phyloP scores from a whole-genome alignment of 2,329 filamentous ascomycete genomes.

The Arthrobotrys sinensis region DNA sequence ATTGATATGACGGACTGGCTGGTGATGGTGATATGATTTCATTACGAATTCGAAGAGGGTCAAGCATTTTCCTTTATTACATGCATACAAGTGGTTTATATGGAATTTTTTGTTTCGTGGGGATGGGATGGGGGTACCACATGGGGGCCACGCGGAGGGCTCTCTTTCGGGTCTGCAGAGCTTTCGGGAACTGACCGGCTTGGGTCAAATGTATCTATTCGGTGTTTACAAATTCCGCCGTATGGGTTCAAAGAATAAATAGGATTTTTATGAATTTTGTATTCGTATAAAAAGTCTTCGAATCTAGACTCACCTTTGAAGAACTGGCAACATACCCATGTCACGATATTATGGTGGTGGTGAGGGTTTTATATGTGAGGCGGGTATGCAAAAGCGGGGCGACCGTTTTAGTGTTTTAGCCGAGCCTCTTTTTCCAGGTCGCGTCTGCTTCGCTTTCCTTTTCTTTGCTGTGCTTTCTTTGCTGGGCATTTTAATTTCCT shows the following conservation, averaged over 20 bases:
- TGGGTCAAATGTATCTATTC: no score
- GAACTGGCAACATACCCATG: no score
- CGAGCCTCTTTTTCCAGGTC: conserved; percentile 25
- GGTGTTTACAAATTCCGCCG: no score
- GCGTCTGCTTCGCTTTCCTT: conserved; percentile 11
- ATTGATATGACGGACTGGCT: background rate
- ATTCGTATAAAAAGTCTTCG: no score
- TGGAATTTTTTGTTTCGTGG: background rate
- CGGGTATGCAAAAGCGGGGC: conserved; percentile 50
- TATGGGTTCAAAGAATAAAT: background rate
- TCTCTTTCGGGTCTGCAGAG: background rate
- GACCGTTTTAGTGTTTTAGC: conserved; percentile 41
- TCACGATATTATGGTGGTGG: no score
- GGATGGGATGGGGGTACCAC: background rate
- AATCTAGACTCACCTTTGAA: no score
- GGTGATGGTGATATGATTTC: background rate
- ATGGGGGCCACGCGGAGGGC: background rate
- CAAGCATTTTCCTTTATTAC: no score
- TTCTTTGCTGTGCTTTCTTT: background rate
- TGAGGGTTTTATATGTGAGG: conserved; percentile 23
- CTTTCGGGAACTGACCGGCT: background rate
- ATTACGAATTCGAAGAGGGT: background rate
- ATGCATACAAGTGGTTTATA: no score
- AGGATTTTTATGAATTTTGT: background rate
- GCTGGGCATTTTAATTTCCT: background rate